Base-by-base conservation (phyloP, 1,139 yeast species). In the Pichia cactophila region DNA sequence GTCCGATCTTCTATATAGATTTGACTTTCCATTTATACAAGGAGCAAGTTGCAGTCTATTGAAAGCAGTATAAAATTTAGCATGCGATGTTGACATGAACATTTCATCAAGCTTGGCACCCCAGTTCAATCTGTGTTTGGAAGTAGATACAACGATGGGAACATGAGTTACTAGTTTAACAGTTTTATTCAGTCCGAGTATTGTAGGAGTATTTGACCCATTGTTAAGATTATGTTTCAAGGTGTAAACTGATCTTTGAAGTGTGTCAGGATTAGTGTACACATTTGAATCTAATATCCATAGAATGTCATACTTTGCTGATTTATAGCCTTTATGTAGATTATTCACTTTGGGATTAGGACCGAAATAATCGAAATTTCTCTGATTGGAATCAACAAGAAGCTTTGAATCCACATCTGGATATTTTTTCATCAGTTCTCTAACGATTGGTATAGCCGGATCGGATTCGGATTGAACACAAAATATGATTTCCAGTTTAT, bases 221-320 rank as follows among this genome's bases (percentile, higher is more conserved):
- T 48, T 50, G 26, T 51, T 48, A 9, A 48, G 29, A 43, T 51
- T 47, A n/a, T 54, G 47, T 37, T n/a, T 68, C 65, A 49, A 44
- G 2, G 84, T 70, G 23, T 65, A 68, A 5, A 86, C 82, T 0
- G 95, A 84, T 52, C 90, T 75, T n/a, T 70, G 67, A 56, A 88
- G 68, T 0, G 88, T 75, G 38, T 83, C 78, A 0, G 83, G 78
- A 41, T 80, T 69, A 1, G 85, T 86, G 87, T 90, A 86, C 8
- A 86, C 94, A 61, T 88, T 88, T 41, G 92, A 81, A 64, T 88
- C 97, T 69, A 86, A 73, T n/a, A 87, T 79, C 96, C 97, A 88
- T 14, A 88, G 59, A 33, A 85, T 75, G 61, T 88, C 96, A 64
- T 79, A 71, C 58, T 79, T 77, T 14, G 95, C 90, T 2, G 67